Percentiles rank a stretch among this genome's conserved stretches.
Evolutionary conservation across 768 basidiomycete species (phyloP).

Genomic region (Naganishia friedmannii): DNA sequence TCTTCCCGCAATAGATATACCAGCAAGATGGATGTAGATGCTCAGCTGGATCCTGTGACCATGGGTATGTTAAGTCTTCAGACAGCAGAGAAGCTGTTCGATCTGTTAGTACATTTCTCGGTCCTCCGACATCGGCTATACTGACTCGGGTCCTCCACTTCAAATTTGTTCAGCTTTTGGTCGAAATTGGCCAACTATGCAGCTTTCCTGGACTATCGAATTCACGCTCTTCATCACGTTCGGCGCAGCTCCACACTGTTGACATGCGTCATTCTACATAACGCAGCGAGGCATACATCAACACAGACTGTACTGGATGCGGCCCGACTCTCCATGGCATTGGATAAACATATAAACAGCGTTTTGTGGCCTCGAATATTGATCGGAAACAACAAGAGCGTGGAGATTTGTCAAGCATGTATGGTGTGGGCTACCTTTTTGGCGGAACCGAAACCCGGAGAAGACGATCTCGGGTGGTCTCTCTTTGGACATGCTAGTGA

Average conservation of each 20-base stretch:
- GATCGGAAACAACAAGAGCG: conserved; percentile 21
- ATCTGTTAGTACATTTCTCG: conserved; percentile 1
- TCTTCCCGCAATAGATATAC: conserved; percentile 8
- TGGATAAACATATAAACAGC: conserved; percentile 26
- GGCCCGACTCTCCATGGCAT: not conserved
- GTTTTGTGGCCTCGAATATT: conserved; percentile 21
- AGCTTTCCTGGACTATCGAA: conserved; percentile 2
- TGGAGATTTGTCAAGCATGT: conserved; percentile 24
- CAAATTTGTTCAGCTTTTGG: conserved; percentile 16
- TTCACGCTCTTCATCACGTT: conserved; percentile 13
- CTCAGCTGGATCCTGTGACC: conserved; percentile 21
- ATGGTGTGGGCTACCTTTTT: conserved; percentile 27
- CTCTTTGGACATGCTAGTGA: conserved; percentile 30
- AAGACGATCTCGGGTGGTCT: conserved; percentile 28
- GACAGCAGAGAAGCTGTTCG: conserved; percentile 16
- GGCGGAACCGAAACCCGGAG: conserved; percentile 22
- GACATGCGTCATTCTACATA: conserved; percentile 16
- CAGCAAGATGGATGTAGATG: conserved; percentile 24
- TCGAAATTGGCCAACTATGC: conserved; percentile 22
- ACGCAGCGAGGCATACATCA: conserved; percentile 14
- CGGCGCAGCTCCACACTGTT: conserved; percentile 14
- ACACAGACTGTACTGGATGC: not conserved
- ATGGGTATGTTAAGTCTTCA: conserved; percentile 18
- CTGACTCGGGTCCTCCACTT: not conserved
- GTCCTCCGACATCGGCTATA: not conserved